Conservation (phyloP, 208 protist genomes). For the Angomonas ambiguus region DNA sequence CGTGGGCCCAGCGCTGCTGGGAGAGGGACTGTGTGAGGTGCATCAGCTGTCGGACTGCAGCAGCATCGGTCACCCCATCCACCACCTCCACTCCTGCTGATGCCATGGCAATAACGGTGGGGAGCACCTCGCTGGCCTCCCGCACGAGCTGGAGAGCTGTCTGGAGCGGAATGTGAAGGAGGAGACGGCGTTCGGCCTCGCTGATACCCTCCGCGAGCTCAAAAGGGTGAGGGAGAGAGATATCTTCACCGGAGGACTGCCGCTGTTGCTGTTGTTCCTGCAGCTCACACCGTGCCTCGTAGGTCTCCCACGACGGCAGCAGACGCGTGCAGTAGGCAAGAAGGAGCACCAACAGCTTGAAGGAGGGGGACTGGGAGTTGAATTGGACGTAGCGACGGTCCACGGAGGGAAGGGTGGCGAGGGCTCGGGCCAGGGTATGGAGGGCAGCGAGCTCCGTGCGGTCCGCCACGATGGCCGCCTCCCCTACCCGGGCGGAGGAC, state of each 20-base stretch:
- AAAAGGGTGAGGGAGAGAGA: neutral
- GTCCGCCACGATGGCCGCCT: conserved; percentile 54
- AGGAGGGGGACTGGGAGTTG: conserved; percentile 18
- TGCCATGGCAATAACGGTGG: conserved; percentile 42
- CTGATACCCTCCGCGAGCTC: neutral
- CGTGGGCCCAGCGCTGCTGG: conserved; percentile 56
- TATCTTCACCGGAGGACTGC: neutral
- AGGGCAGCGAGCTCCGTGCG: conserved; percentile 53
- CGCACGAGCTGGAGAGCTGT: conserved; percentile 41
- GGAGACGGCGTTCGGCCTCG: neutral
- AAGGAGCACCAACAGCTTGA: conserved; percentile 70
- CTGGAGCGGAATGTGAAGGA: conserved; percentile 21
- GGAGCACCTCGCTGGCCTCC: conserved; percentile 43
- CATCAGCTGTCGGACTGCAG: conserved; percentile 48
- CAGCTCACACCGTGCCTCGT: neutral
- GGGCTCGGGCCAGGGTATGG: conserved; percentile 55
- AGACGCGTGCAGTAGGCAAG: conserved; percentile 70
- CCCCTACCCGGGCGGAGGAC: conserved; percentile 44
- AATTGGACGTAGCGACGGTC: conserved; percentile 71
- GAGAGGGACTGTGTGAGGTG: conserved; percentile 47
- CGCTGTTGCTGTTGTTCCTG: neutral
- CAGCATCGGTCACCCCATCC: conserved; percentile 30
- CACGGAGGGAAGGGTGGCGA: conserved; percentile 42
- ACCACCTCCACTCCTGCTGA: conserved; percentile 52
- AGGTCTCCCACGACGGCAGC: conserved; percentile 18